phyloP scores from a whole-genome alignment of 371 early-diverging fungal species.

The Mucor indicus region DNA sequence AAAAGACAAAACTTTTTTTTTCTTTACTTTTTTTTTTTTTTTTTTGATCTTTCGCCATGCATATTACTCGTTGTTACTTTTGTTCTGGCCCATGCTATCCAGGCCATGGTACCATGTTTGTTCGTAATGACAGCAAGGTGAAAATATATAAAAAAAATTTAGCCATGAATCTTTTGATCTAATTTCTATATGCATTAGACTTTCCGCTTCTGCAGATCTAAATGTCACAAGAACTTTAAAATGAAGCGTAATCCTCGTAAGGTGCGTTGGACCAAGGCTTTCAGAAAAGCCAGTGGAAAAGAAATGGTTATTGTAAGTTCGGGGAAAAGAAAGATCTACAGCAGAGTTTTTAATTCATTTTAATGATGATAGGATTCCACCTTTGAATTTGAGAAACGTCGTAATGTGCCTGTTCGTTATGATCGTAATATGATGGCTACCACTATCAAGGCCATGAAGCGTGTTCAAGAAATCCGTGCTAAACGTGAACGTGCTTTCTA shows the following conservation, averaged over 20 bases:
- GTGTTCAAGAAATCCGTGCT: conserved; percentile 88
- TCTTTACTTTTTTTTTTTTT: no score
- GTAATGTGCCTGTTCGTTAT: conserved; percentile 95
- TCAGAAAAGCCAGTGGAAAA: conserved; percentile 96
- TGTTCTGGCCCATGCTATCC: conserved; percentile 98
- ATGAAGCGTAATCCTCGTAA: conserved; percentile 99
- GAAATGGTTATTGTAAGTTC: conserved; percentile 94
- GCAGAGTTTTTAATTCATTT: no score
- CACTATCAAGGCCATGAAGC: conserved; percentile 95
- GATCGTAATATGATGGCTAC: conserved; percentile 94
- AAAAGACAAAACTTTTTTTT: no score
- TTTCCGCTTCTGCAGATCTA: conserved; percentile 98
- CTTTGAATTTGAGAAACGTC: conserved; percentile 97
- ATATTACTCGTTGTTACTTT: conserved; percentile 99
- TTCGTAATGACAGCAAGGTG: conserved; percentile 96
- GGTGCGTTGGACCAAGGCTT: conserved; percentile 99
- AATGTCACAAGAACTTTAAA: conserved; percentile 99
- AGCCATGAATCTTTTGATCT: no score
- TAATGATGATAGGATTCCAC: conserved; percentile 74
- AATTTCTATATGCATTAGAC: conserved; percentile 41
- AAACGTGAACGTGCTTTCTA: conserved; percentile 90
- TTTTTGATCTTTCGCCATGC: no score
- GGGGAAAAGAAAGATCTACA: no score
- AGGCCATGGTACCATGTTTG: conserved; percentile 99
- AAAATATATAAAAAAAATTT: no score